Conservation (phyloP, 1,139 yeast genomes). For the Yamadazyma membranifaciens region DNA sequence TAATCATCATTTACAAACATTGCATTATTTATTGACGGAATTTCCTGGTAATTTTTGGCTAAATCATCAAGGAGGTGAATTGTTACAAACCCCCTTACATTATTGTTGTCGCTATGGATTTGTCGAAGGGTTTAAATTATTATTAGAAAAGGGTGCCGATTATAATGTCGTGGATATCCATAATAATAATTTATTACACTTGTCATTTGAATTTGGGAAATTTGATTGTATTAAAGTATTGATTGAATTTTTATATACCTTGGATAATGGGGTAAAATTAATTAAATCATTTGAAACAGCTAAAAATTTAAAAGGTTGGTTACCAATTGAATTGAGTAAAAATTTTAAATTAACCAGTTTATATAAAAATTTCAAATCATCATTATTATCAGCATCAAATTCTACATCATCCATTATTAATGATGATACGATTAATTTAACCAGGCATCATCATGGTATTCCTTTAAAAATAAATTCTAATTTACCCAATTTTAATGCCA, state of each 20-base stretch:
- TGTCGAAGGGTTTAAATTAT: constrained; percentile 64
- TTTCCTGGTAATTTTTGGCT: constrained; percentile 68
- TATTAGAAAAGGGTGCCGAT: constrained; percentile 82
- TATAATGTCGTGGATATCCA: constrained; percentile 55
- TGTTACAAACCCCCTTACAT: constrained; percentile 70
- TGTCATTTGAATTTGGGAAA: constrained; percentile 77
- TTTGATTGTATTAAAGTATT: constrained; percentile 62
- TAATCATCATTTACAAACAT: constrained; percentile 70
- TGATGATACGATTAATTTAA: background rate
- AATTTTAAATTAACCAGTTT: constrained; percentile 43
- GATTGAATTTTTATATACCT: constrained; percentile 32
- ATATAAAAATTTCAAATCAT: constrained; percentile 21
- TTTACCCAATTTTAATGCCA: background rate
- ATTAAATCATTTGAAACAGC: constrained; percentile 24
- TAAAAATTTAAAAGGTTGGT: constrained; percentile 65
- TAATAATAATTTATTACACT: constrained; percentile 78
- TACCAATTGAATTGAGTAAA: constrained; percentile 46
- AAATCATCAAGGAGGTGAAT: constrained; percentile 46
- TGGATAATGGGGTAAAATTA: constrained; percentile 23
- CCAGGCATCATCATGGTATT: constrained; percentile 10
- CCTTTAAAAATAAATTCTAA: constrained; percentile 13
- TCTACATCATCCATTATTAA: constrained; percentile 4
- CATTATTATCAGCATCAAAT: constrained; percentile 1
- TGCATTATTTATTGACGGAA: constrained; percentile 78
- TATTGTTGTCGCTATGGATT: constrained; percentile 67